phyloP scores from a whole-genome alignment of 176 grass and related monocot species.

The Bolboschoenus planiculmis region DNA sequence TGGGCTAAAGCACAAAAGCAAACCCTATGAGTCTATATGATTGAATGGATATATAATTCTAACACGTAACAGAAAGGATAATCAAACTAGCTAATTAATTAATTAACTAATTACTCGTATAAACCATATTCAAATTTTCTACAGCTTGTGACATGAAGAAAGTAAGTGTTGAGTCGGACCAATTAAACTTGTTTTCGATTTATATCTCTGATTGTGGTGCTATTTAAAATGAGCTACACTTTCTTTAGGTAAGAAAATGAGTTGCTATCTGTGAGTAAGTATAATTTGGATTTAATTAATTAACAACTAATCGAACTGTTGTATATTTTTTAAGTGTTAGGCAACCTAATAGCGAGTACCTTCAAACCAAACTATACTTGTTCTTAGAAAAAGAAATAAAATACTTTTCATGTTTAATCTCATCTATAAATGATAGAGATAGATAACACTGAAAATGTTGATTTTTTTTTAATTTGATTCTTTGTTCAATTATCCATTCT shows the following conservation, averaged over 20 bases:
- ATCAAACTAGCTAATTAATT: too few relatives aligned
- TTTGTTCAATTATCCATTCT: background rate
- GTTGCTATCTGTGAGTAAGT: background rate
- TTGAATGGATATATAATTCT: constrained; percentile 14
- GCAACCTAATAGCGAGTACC: constrained; percentile 9
- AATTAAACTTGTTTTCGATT: background rate
- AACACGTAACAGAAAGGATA: constrained; percentile 1
- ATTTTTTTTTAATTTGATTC: background rate
- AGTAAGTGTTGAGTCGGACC: background rate
- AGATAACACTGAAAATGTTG: background rate
- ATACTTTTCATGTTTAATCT: background rate
- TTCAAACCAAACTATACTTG: constrained; percentile 3
- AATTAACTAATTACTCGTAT: background rate
- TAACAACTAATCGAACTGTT: background rate
- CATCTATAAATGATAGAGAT: background rate
- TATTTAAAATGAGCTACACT: background rate
- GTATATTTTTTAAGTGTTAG: background rate
- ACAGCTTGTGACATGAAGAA: background rate
- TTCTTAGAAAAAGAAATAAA: background rate
- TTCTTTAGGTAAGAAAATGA: background rate
- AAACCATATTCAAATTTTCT: background rate
- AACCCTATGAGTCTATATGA: background rate
- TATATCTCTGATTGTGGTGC: background rate
- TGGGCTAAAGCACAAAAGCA: constrained; percentile 1
- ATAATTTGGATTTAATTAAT: background rate